Conservation (phyloP, 768 basidiomycete species). For the Psilocybe tampanensis region DNA sequence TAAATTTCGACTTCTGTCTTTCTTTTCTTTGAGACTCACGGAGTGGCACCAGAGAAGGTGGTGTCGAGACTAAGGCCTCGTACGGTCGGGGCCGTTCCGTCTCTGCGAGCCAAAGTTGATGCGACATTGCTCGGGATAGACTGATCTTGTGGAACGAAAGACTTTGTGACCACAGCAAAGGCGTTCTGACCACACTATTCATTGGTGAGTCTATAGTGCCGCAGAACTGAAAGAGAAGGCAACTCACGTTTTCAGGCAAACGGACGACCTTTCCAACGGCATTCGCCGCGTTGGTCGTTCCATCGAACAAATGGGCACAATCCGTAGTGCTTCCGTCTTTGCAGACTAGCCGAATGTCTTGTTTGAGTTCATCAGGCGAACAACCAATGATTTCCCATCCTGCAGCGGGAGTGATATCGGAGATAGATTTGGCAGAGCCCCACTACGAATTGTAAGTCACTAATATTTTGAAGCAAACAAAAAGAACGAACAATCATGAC, state of each 20-base stretch:
- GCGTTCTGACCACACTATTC: conserved; percentile 41
- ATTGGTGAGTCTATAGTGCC: not conserved
- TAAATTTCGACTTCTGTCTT: not conserved
- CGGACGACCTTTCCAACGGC: conserved; percentile 55
- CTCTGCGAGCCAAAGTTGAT: conserved; percentile 30
- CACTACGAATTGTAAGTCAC: conserved; percentile 34
- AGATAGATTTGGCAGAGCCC: conserved; percentile 37
- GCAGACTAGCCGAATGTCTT: conserved; percentile 55
- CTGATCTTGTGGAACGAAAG: conserved; percentile 46
- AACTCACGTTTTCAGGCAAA: conserved; percentile 52
- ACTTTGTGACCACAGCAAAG: conserved; percentile 43
- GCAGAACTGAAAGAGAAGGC: not conserved
- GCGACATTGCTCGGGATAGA: conserved; percentile 36
- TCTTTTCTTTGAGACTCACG: not conserved
- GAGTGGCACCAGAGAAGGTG: conserved; percentile 28
- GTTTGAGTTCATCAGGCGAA: conserved; percentile 36
- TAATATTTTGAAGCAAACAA: not conserved
- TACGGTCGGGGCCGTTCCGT: conserved; percentile 36
- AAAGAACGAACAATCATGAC: conserved; percentile 37
- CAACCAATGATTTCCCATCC: conserved; percentile 57
- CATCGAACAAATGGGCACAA: conserved; percentile 43
- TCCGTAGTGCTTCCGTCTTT: conserved; percentile 25
- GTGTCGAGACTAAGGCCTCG: conserved; percentile 43
- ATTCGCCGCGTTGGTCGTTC: conserved; percentile 26
- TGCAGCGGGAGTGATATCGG: conserved; percentile 48